Evolutionary conservation across 2,329 filamentous ascomycete species (phyloP).

Genomic region (Venturia aucupariae): DNA sequence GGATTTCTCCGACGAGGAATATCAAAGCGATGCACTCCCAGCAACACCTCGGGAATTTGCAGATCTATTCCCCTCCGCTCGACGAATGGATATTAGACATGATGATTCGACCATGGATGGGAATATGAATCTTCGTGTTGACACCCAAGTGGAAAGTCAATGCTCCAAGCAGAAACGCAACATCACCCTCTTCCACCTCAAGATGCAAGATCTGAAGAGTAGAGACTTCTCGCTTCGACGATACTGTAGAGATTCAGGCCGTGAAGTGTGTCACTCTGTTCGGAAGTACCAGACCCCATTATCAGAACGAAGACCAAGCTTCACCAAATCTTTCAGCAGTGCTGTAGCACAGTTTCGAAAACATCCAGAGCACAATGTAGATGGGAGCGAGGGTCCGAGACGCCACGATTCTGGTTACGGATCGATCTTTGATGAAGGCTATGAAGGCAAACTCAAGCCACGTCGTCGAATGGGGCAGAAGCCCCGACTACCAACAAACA

Average conservation of each 20-base stretch:
- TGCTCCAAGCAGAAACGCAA: constrained; percentile 51
- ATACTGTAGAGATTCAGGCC: constrained; percentile 86
- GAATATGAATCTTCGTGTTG: constrained; percentile 91
- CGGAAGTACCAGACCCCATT: constrained; percentile 13
- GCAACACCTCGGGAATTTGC: constrained; percentile 77
- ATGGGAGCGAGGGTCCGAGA: constrained; percentile 28
- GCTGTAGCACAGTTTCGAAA: constrained; percentile 38
- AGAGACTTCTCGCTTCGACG: constrained; percentile 84
- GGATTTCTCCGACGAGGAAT: constrained; percentile 49
- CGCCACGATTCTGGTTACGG: constrained; percentile 52
- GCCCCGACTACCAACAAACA: constrained; percentile 51
- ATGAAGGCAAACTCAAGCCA: neutral
- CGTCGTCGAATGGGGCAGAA: neutral
- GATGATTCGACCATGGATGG: constrained; percentile 86
- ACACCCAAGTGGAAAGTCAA: constrained; percentile 55
- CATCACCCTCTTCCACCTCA: constrained; percentile 80
- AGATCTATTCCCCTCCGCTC: constrained; percentile 74
- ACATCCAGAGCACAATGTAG: constrained; percentile 33
- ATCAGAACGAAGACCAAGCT: constrained; percentile 38
- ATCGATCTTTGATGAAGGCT: constrained; percentile 31
- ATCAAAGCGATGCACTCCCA: constrained; percentile 58
- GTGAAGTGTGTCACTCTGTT: constrained; percentile 59
- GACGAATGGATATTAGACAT: constrained; percentile 73
- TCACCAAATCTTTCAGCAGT: constrained; percentile 52
- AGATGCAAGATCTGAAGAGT: constrained; percentile 82